phyloP scores from a whole-genome alignment of 441 rosid species.

The Euphorbia schlechtendalii region DNA sequence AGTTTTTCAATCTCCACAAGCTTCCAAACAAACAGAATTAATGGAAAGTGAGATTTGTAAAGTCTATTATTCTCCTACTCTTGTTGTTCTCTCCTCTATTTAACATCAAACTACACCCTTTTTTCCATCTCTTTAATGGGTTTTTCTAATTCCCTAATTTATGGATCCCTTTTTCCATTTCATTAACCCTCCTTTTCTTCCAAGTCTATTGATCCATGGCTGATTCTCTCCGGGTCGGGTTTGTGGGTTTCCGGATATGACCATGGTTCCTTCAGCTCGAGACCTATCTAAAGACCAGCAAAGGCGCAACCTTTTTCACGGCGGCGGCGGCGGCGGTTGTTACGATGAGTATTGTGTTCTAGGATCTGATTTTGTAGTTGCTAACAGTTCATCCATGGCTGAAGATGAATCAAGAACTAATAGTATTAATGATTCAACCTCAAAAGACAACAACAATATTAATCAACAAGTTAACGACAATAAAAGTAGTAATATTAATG shows the following conservation, averaged over 20 bases:
- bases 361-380: conserved; percentile 48
- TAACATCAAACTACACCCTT: conserved; percentile 27
- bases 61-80: conserved; percentile 29
- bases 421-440: conserved; percentile 50
- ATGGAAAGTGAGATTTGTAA: conserved; percentile 75
- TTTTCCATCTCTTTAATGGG: conserved; percentile 43
- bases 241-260: conserved; percentile 36
- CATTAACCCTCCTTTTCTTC: conserved; percentile 21
- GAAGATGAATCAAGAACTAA: conserved; percentile 77
- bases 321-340: conserved; percentile 32
- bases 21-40: conserved; percentile 87
- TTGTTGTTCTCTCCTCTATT: conserved; percentile 32
- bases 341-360: conserved; percentile 32
- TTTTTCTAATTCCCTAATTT: conserved; percentile 24
- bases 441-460: conserved; percentile 33
- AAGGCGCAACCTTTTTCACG: conserved; percentile 19
- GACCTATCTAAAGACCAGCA: conserved; percentile 20
- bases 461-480: background rate
- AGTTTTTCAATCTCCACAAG: conserved; percentile 54
- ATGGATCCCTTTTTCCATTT: conserved; percentile 33
- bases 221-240: conserved; percentile 27
- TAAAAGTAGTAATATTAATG: background rate
- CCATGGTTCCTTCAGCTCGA: conserved; percentile 56
- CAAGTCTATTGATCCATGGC: conserved; percentile 36
- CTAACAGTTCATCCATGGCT: conserved; percentile 45